Evolutionary conservation across 148 eudicot species (phyloP), one percentile per base, ranked within the genome.

Genomic region (Arctostaphylos glauca): DNA sequence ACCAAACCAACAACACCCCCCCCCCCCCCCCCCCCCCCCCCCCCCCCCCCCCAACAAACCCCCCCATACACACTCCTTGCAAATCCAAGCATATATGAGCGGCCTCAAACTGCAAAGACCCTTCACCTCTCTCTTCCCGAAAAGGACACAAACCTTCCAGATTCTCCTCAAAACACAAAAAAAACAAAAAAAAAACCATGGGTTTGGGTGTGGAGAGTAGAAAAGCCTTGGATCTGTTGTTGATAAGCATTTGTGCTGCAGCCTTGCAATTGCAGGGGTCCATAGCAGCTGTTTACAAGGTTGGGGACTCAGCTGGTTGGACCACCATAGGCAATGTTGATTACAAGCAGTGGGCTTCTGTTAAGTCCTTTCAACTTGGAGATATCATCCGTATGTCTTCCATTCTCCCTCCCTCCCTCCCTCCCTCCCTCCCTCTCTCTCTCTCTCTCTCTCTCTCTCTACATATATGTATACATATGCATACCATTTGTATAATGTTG

Each of bases 291-390:
- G 94, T 95, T 18, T 89, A 95, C 84, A 94, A 90, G 85, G 98
- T 95, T 0, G 98, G 98, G 9, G 96, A 92, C 81, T 78, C 94
- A 0, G 87, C 96, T 58, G 98, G 98, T 10, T 95, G 98, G 98
- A 95, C 98, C 64, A 95, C 93, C 41, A 90, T 92, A 55, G 98
- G 98, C 25, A 91, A 92, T 68, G 83, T 94, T 53, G 88, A 95
- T 83, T 95, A 95, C 92, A 95, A 89, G 80, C 80, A 62, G 15
- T 95, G 98, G 98, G 88, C 98, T 83, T 92, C 93, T 48, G 87
- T 88, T 44, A 92, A 94, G 76, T 87, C 90, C 76, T 95, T 95
- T 60, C 88, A 54, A 52, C 59, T 94, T 55, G 97, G 96, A 67
- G 98, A 95, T 87, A 81, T 90, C 47, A 90, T 94, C 50, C 80